Evolutionary conservation across 2,329 filamentous ascomycete species (phyloP).

Genomic region (Talaromyces sp.): DNA sequence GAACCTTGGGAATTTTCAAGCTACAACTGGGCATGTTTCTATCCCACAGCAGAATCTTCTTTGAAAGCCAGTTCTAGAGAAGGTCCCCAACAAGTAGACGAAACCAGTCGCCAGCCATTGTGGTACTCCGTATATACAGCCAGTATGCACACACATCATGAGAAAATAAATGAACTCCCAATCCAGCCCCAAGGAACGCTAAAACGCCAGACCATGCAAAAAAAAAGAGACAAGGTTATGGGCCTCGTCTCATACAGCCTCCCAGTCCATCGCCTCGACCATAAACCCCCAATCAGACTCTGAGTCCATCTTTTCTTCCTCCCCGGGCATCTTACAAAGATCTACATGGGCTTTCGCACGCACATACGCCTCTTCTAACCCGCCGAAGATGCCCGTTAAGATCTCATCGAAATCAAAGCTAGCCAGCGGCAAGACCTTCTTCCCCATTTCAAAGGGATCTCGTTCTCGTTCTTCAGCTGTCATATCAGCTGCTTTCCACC

Average conservation of each 20-base stretch:
- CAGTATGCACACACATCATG: too few relatives aligned
- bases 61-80: too few relatives aligned
- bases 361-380: slow-evolving; percentile 61
- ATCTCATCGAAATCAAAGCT: slow-evolving; percentile 66
- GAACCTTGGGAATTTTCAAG: too few relatives aligned
- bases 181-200: neutral
- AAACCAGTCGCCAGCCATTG: too few relatives aligned
- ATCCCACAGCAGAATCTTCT: too few relatives aligned
- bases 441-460: slow-evolving; percentile 28
- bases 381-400: slow-evolving; percentile 58
- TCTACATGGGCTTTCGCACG: slow-evolving; percentile 54
- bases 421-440: slow-evolving; percentile 48
- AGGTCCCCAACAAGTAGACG: too few relatives aligned
- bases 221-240: neutral
- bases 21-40: too few relatives aligned
- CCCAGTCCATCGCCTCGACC: slow-evolving; percentile 64
- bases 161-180: neutral
- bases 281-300: slow-evolving; percentile 60
- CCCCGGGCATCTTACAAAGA: slow-evolving; percentile 27
- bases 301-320: slow-evolving; percentile 22
- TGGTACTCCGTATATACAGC: too few relatives aligned
- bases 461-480: slow-evolving; percentile 29
- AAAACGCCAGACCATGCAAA: slow-evolving; percentile 14
- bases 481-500: slow-evolving; percentile 70
- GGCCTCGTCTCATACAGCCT: slow-evolving; percentile 36